These are phyloP conservation scores for Alloteropsis semialata DNA, from an alignment of 176 grass and related monocot genomes.

Conservation along the genomic window DNA sequence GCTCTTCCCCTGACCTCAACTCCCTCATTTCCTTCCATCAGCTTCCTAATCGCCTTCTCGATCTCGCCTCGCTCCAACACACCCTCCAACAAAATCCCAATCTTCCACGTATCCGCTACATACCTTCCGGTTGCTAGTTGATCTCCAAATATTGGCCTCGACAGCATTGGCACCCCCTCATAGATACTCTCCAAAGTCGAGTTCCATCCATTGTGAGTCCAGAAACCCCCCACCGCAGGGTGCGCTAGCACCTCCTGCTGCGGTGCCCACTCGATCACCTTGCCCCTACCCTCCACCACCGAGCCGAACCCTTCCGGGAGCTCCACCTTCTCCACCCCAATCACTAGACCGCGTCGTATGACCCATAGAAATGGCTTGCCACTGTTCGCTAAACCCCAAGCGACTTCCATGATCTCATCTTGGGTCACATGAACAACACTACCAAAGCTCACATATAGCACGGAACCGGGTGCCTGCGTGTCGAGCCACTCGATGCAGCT, in stretches of 20 bases:
- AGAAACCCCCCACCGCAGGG: conserved; percentile 1
- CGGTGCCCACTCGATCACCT: conserved; percentile 32
- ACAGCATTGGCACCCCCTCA: conserved; percentile 36
- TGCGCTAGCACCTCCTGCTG: conserved; percentile 34
- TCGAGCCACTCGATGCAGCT: conserved; percentile 40
- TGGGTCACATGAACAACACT: not conserved
- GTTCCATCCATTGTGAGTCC: conserved; percentile 49
- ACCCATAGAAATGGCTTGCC: conserved; percentile 29
- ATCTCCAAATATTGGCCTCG: not conserved
- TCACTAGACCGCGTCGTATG: not conserved
- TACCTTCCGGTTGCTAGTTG: not conserved
- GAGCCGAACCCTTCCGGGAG: not conserved
- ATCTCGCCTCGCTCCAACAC: not conserved
- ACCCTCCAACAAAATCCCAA: not conserved
- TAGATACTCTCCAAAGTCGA: conserved; percentile 32
- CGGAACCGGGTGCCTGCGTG: not conserved
- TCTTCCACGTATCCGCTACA: not conserved
- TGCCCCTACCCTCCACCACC: not conserved
- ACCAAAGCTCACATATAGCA: conserved; percentile 46
- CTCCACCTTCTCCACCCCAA: not conserved
- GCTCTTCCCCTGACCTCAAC: not conserved
- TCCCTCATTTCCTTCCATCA: conserved; percentile 7
- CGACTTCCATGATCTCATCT: not conserved
- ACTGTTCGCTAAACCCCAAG: conserved; percentile 14
- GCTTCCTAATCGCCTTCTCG: not conserved